Percentiles rank a stretch among this genome's conserved stretches.
Conservation (phyloP, 768 basidiomycete species). For the Tubosaeta sp. region DNA sequence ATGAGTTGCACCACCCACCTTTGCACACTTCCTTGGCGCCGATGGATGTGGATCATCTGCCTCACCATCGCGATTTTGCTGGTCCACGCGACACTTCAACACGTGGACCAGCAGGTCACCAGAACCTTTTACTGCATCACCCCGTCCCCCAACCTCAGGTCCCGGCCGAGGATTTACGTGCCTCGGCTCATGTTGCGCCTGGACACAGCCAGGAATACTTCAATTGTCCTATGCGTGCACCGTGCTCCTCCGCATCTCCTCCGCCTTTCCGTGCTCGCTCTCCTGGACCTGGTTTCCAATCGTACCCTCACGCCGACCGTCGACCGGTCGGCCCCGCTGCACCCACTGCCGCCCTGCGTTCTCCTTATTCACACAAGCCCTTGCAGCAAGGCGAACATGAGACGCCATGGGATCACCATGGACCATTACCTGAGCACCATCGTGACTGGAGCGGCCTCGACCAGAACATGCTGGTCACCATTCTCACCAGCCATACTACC, state of each 20-base stretch:
- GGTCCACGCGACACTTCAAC: slow-evolving; percentile 39
- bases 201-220: too few relatives aligned
- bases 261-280: too few relatives aligned
- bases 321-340: slow-evolving; percentile 52
- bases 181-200: slow-evolving; percentile 25
- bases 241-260: too few relatives aligned
- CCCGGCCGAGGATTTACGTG: slow-evolving; percentile 49
- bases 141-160: slow-evolving; percentile 58
- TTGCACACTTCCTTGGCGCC: too few relatives aligned
- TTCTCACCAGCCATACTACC: slow-evolving; percentile 17
- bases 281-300: slow-evolving; percentile 36
- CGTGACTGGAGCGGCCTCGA: too few relatives aligned
- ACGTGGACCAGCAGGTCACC: slow-evolving; percentile 41
- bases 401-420: too few relatives aligned
- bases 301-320: slow-evolving; percentile 44
- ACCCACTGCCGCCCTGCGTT: slow-evolving; percentile 26
- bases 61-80: slow-evolving; percentile 54
- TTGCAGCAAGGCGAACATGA: too few relatives aligned
- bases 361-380: too few relatives aligned
- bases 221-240: too few relatives aligned
- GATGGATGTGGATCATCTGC: slow-evolving; percentile 46
- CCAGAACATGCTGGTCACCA: too few relatives aligned
- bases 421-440: too few relatives aligned
- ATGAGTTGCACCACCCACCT: too few relatives aligned
- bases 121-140: slow-evolving; percentile 51